A percentile compares a stretch with the other conserved stretches of the same genome.
These are phyloP conservation scores for Nakaseomyces delphensis DNA, from an alignment of 1,139 yeast genomes.

Conservation along the genomic window DNA sequence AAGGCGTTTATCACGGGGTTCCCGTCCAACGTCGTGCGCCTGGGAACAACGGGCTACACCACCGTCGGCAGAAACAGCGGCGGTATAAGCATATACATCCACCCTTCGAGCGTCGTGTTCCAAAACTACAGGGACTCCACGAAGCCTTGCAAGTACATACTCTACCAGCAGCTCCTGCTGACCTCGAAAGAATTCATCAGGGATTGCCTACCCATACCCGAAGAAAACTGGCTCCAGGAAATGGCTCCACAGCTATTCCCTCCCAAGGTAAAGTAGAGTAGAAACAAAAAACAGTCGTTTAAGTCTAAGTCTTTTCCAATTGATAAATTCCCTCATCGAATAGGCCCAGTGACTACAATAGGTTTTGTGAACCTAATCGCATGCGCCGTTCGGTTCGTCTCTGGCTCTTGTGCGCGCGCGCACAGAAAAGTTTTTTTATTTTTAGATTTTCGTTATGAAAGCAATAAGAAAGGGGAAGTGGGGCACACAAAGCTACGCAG, in stretches of 20 bases:
- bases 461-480: too few relatives aligned
- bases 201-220: constrained; percentile 66
- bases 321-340: too few relatives aligned
- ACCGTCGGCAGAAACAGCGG: constrained; percentile 24
- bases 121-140: constrained; percentile 34
- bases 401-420: too few relatives aligned
- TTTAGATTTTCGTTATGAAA: too few relatives aligned
- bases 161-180: constrained; percentile 78
- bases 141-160: constrained; percentile 62
- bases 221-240: constrained; percentile 51
- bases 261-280: neutral
- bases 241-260: constrained; percentile 47
- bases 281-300: neutral
- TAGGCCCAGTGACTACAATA: too few relatives aligned
- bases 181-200: constrained; percentile 88
- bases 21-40: constrained; percentile 67
- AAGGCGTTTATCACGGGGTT: constrained; percentile 73
- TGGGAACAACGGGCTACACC: constrained; percentile 64
- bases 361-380: too few relatives aligned
- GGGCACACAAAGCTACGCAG: too few relatives aligned
- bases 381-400: too few relatives aligned
- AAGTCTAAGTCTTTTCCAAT: neutral
- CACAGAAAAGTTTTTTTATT: too few relatives aligned
- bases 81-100: constrained; percentile 50
- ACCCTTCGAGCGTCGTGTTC: constrained; percentile 50